phyloP scores from a whole-genome alignment of 352 stramenopile genomes.

The Poterioochromonas sp. region DNA sequence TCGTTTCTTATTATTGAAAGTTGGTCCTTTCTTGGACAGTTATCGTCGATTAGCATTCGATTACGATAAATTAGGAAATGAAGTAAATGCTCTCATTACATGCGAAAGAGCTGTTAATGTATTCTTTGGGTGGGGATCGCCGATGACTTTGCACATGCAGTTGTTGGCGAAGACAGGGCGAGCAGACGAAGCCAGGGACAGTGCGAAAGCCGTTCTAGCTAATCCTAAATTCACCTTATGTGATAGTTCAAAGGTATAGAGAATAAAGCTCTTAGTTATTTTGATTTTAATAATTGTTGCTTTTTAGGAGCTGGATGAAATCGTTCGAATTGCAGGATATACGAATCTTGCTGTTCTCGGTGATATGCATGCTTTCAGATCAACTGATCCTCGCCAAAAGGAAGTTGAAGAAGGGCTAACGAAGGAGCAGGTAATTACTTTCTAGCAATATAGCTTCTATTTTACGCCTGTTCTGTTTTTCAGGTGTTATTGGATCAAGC shows the following conservation, averaged over 20 bases:
- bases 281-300: background rate
- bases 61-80: background rate
- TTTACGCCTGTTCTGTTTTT: background rate
- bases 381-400: slow-evolving; percentile 4
- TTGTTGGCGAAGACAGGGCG: background rate
- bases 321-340: background rate
- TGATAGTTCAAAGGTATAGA: background rate
- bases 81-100: slow-evolving; percentile 14
- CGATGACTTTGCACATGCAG: background rate
- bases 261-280: background rate
- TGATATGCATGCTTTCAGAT: slow-evolving; percentile 9
- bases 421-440: background rate
- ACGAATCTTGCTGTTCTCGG: background rate
- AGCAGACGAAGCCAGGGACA: background rate
- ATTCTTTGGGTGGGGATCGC: slow-evolving; percentile 15
- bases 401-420: slow-evolving; percentile 10
- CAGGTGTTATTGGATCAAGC: slow-evolving; percentile 19
- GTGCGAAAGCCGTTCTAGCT: background rate
- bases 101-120: background rate
- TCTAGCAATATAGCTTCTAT: background rate
- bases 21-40: background rate
- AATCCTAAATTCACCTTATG: background rate
- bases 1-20: background rate
- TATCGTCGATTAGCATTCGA: background rate
- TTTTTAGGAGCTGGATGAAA: background rate